Evolutionary conservation across 352 stramenopile species (phyloP).

Genomic region (Phytopythium kandeliae): DNA sequence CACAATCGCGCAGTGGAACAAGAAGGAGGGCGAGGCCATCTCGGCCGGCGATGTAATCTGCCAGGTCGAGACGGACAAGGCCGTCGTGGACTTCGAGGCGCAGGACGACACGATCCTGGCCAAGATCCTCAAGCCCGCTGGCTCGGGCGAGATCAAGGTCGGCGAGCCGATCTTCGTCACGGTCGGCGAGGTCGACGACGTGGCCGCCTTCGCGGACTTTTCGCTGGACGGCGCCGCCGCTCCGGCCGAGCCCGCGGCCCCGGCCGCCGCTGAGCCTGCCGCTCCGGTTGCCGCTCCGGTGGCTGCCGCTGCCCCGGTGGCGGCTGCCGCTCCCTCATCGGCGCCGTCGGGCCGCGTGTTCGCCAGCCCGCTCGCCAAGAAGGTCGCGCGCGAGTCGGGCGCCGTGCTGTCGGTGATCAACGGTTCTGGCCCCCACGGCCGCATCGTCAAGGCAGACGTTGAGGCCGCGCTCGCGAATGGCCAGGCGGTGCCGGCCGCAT

Average conservation of each 20-base stretch:
- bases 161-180: conserved; percentile 69
- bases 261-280: conserved; percentile 15
- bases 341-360: conserved; percentile 79
- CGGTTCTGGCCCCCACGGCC: conserved; percentile 82
- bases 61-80: conserved; percentile 98
- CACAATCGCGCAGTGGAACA: conserved; percentile 94
- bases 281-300: conserved; percentile 13
- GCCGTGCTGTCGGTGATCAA: conserved; percentile 59
- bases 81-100: conserved; percentile 96
- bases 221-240: conserved; percentile 26
- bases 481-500: conserved; percentile 20
- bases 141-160: conserved; percentile 82
- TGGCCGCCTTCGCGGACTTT: conserved; percentile 57
- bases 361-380: conserved; percentile 93
- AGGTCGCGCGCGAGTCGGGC: conserved; percentile 79
- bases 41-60: conserved; percentile 90
- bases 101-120: conserved; percentile 94
- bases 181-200: conserved; percentile 43
- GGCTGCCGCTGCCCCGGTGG: conserved; percentile 9
- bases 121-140: conserved; percentile 92
- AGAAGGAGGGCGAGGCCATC: conserved; percentile 89
- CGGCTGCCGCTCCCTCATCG: conserved; percentile 5
- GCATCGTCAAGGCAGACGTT: conserved; percentile 94
- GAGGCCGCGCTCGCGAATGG: conserved; percentile 82
- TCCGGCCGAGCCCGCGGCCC: conserved; percentile 13